Evolutionary conservation across 805 yeast species (phyloP), one percentile per base, ranked within the genome.

Genomic region (Kodamaea fukazawae): DNA sequence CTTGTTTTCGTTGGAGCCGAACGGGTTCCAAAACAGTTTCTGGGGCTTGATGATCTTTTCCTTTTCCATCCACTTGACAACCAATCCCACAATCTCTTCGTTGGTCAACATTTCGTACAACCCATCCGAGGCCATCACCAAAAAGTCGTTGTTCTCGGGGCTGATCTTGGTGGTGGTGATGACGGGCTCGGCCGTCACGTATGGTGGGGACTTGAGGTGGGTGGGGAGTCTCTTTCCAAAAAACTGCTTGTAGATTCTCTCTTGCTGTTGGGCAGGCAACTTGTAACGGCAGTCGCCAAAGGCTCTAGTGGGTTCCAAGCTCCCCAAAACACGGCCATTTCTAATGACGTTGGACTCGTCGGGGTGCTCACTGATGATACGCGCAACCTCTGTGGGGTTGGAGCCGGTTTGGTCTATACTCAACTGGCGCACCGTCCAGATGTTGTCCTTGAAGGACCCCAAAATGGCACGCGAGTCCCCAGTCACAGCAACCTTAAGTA

Each of bases 281-380:
- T 93, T 93, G 58, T 88, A 93, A 45, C 96, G 76, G 43, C 96
- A 95, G 61, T 93, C 99, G 34, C 99, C 99, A 70, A 93, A 93
- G 1, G 98, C 96, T 54, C 99, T 74, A 0, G 96, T 79, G 10
- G 99, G 99, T 62, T 93, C 98, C 46, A 93, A 73, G 8, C 93
- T 80, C 0, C 99, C 99, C 49, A 93, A 72, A 8, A 93, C 86
- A 54, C 99, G 78, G 4, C 98, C 99, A 46, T 86, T 79, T 48
- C 85, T 73, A 26, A 91, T 76, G 32, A 83, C 95, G 36, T 81
- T 79, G 25, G 87, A 84, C 62, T 91, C 97, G 44, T 81, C 82
- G 1, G 99, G 99, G 63, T 93, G 99, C 62, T 90, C 97, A 23
- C 78, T 68, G 36, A 81, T 75, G 42, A 93, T 77, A 47, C 96